Conservation (phyloP, 129 eudicot genomes). For the Calendula officinalis region DNA sequence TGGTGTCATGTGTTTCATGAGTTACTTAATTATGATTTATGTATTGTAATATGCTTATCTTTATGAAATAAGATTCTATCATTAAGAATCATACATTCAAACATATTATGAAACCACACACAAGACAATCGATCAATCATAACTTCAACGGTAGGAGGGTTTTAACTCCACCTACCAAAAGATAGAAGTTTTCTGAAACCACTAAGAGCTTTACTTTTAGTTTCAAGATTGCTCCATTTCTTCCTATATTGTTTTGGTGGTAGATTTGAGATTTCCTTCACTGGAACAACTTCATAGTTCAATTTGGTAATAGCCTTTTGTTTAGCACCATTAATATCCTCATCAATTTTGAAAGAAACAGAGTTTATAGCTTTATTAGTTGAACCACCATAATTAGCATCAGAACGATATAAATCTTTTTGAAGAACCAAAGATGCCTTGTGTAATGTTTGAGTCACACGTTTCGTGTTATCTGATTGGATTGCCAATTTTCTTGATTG, state of each 20-base stretch:
- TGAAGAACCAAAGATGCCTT: slow-evolving; percentile 31
- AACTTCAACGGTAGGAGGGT: neutral
- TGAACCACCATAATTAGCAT: slow-evolving; percentile 23
- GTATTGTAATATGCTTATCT: neutral
- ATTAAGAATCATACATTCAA: neutral
- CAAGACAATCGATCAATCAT: neutral
- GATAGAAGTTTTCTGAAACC: slow-evolving; percentile 71
- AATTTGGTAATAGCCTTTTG: slow-evolving; percentile 23
- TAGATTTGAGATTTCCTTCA: slow-evolving; percentile 38
- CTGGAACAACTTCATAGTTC: slow-evolving; percentile 36
- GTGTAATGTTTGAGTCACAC: slow-evolving; percentile 11
- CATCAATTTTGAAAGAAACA: slow-evolving; percentile 24
- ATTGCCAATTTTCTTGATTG: slow-evolving; percentile 39
- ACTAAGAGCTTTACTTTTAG: slow-evolving; percentile 49
- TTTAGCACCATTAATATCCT: slow-evolving; percentile 27
- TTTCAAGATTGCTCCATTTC: slow-evolving; percentile 59
- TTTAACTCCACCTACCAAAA: slow-evolving; percentile 58
- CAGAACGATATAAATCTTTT: slow-evolving; percentile 31
- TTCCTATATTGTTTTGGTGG: slow-evolving; percentile 46
- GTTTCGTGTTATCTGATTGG: slow-evolving; percentile 23
- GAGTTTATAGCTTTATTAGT: slow-evolving; percentile 25
- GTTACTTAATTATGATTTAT: neutral
- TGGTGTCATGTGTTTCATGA: neutral
- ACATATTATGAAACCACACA: neutral
- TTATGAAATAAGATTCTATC: neutral